A percentile compares a stretch with the other conserved stretches of the same genome.
Conservation (phyloP, 305 asterid genomes). For the Nicotiana rustica region DNA sequence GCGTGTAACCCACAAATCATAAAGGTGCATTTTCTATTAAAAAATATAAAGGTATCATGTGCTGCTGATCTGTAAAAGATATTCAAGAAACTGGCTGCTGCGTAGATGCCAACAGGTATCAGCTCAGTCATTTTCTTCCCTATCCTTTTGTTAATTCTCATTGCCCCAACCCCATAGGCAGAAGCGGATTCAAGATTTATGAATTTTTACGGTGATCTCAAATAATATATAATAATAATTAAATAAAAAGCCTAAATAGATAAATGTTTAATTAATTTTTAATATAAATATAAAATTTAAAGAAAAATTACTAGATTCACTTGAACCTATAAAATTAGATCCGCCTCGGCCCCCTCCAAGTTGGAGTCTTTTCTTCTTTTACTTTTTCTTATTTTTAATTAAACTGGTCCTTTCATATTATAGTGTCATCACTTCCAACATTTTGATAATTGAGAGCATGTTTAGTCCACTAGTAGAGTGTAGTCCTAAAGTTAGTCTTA, state of each 20-base stretch:
- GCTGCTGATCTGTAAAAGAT: conserved; percentile 26
- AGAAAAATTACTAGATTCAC: no score
- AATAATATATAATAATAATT: no score
- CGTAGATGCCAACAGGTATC: conserved; percentile 31
- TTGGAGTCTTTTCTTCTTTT: background rate
- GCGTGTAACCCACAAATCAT: conserved; percentile 26
- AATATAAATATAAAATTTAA: no score
- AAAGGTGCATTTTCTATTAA: background rate
- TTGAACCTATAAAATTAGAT: no score
- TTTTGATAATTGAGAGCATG: background rate
- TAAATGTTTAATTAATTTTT: no score
- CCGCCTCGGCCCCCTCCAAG: background rate
- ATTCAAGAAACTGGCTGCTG: conserved; percentile 26
- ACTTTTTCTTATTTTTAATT: background rate
- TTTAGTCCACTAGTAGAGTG: background rate
- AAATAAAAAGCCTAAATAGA: no score
- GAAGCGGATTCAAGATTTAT: no score
- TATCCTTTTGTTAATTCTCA: conserved; percentile 4
- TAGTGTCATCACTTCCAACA: background rate
- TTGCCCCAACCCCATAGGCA: background rate
- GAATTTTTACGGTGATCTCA: no score
- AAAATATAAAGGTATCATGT: background rate
- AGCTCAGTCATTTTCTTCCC: background rate
- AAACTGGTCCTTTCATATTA: background rate
- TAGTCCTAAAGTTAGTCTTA: background rate